Evolutionary conservation across 2,329 filamentous ascomycete species (phyloP), one percentile per base, ranked within the genome.

Genomic region (Colletotrichum somersetense): DNA sequence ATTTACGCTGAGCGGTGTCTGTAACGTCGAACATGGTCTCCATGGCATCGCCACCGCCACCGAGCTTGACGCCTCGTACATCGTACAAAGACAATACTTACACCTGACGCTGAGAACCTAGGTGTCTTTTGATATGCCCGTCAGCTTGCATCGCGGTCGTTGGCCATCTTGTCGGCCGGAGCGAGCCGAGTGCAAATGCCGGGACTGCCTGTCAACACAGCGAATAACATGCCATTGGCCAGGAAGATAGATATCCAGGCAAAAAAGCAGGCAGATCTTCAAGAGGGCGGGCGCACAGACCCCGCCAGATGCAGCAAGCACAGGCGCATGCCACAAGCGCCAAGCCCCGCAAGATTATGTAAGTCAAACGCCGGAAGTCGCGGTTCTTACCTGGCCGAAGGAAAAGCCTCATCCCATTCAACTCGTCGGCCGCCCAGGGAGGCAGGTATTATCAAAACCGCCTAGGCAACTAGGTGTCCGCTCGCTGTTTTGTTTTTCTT

Each of bases 221-320:
- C 62, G 66, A 59, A 55, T 72, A 69, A 69, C 55, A 72, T 61
- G 66, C 30, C 58, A 69, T 72, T 72, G 70, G 70, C 56, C 61
- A 55, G 52, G 18, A 23, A 38, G 35, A 26, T 16, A 38, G 35
- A 26, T 16, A 33, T 42, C 40, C 50, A 44, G 20, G n/a, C 26
- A 38, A 35, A 18, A 18, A 44, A 23, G 44, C 35, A 40, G 11
- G 38, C 16, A 42, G 40, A 40, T 56, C 40, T 57, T 59, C 66
- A 46, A 55, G 30, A 44, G 26, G 30, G 33, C 44, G 57, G 30
- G 33, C 44, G 57, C 57, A 44, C 67, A 20, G 38, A 58, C 65
- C 26, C 57, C 42, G 33, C 55, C 48, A 33, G 14, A 55, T 46
- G 44, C 44, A 26, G 44, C 44, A 20, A 48, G 58, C 35, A 30